Evolutionary conservation across 208 protist genomes (phyloP).

Genomic region (Crithidia acanthocephali): DNA sequence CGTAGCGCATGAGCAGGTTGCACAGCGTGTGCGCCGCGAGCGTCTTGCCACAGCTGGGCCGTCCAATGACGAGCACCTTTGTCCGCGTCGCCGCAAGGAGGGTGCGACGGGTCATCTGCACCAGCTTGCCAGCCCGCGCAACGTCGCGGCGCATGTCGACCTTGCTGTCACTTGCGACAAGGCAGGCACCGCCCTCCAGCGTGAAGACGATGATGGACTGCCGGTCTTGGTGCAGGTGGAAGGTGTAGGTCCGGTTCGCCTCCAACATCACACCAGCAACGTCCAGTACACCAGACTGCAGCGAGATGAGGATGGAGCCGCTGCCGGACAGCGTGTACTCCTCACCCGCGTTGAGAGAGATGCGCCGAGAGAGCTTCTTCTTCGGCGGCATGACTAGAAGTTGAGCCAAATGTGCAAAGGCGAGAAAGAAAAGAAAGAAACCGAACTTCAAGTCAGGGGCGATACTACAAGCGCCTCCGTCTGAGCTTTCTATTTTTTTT

Average conservation of each 20-base stretch:
- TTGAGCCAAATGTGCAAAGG: not conserved
- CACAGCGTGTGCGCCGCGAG: constrained; percentile 74
- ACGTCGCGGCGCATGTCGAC: constrained; percentile 43
- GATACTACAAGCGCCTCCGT: not conserved
- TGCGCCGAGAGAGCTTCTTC: constrained; percentile 36
- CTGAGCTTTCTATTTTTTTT: not conserved
- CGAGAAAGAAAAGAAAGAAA: not conserved
- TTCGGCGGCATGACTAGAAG: constrained; percentile 12
- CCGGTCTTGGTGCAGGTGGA: constrained; percentile 44
- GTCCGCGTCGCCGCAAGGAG: constrained; percentile 34
- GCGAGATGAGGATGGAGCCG: constrained; percentile 48
- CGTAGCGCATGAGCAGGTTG: constrained; percentile 58
- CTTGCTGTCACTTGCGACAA: constrained; percentile 40
- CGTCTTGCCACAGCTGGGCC: constrained; percentile 59
- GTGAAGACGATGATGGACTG: constrained; percentile 65
- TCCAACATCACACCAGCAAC: constrained; percentile 72
- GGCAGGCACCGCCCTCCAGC: constrained; percentile 69
- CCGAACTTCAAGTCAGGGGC: not conserved
- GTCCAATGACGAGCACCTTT: constrained; percentile 76
- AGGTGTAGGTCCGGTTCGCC: constrained; percentile 49
- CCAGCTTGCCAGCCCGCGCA: constrained; percentile 47
- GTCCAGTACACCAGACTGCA: constrained; percentile 74
- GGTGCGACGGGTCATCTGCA: constrained; percentile 65
- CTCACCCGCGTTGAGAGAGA: constrained; percentile 78
- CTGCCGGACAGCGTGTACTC: constrained; percentile 68